Percentiles rank a stretch among this genome's conserved stretches.
Evolutionary conservation across 805 yeast species (phyloP).

Genomic region (Candida cerambycidarum): DNA sequence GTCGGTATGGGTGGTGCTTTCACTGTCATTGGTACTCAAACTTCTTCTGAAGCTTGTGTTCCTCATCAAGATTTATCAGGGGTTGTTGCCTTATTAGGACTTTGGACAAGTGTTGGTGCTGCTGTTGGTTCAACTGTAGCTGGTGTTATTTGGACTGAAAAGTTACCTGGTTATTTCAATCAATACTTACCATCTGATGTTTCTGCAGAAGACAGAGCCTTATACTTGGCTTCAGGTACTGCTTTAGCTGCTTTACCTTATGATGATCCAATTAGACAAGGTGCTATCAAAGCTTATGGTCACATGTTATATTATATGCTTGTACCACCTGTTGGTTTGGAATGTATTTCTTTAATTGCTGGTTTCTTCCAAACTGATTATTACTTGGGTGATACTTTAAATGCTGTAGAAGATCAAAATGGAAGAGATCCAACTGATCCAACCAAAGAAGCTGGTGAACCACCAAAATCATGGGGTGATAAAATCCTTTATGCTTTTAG

Average conservation of each 20-base stretch:
- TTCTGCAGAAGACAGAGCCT: no score
- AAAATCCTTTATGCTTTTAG: conserved; percentile 4
- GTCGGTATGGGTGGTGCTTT: conserved; percentile 43
- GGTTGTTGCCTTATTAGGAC: conserved; percentile 34
- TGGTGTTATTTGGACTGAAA: conserved; percentile 32
- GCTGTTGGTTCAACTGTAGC: conserved; percentile 42
- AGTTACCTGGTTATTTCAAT: conserved; percentile 28
- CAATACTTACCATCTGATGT: conserved; percentile 23
- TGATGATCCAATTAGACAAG: conserved; percentile 28
- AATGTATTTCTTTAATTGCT: conserved; percentile 26
- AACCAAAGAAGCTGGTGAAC: neutral
- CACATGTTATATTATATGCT: conserved; percentile 27
- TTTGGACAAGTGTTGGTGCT: conserved; percentile 36
- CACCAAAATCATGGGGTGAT: conserved; percentile 1
- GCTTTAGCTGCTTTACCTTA: conserved; percentile 23
- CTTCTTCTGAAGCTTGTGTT: conserved; percentile 42
- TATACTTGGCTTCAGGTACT: conserved; percentile 1
- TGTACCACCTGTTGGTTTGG: conserved; percentile 27
- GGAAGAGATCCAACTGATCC: conserved; percentile 14
- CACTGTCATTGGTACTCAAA: conserved; percentile 34
- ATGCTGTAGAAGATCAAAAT: conserved; percentile 30
- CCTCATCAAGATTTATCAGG: conserved; percentile 43
- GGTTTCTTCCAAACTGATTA: conserved; percentile 34
- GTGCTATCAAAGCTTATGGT: conserved; percentile 31
- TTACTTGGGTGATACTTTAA: conserved; percentile 37